Base-by-base conservation (phyloP, 2,329 filamentous ascomycete genomes). In the Endothia cerciana region DNA sequence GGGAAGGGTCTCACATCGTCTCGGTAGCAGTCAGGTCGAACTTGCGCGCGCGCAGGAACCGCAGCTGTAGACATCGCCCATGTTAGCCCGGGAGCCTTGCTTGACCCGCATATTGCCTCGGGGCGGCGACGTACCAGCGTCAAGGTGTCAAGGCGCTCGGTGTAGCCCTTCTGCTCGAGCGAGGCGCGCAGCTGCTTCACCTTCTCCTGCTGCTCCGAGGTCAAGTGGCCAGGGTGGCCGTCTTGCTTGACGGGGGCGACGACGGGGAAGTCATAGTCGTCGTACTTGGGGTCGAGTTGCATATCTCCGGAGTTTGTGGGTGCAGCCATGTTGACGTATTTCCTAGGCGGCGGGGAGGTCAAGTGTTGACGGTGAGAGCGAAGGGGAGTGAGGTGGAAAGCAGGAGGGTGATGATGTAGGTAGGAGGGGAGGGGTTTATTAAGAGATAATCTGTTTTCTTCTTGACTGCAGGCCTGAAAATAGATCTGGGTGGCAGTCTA, bases 31-130 rank as follows among this genome's bases (percentile, higher is more conserved):
- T 85, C 69, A 97, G 91, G 78, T 97, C 91, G 78, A 97, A 99
- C 85, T 98, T 98, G 76, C 95, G 88, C 65, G 95, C 95, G 77
- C 95, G 88, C 74, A 99, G 84, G 82, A 97, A 97, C 76, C 94
- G 90, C 76, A 97, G 83, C 89, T 93, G 72, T 56, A 28, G 15
- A 58, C 71, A 64, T 72, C 61, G 53, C 30, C n/a, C 28, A 22
- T 40, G 62, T 71, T 63, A 67, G 70, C 63, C 2, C 25, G 22
- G 6, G n/a, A 30, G 22, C 22, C 17, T 67, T 19, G 43, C 22
- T 4, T 40, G 4, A n/a, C 58, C 57, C 55, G 36, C 47, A 19
- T 61, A 15, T 53, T 25, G 61, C 47, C 1, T n/a, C 13, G 25
- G 5, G 15, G 17, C 33, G 63, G 63, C 45, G 28, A 75, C 88